These are phyloP conservation scores for Panicum virgatum DNA, from an alignment of 202 grass and related monocot genomes.

Conservation along the genomic window DNA sequence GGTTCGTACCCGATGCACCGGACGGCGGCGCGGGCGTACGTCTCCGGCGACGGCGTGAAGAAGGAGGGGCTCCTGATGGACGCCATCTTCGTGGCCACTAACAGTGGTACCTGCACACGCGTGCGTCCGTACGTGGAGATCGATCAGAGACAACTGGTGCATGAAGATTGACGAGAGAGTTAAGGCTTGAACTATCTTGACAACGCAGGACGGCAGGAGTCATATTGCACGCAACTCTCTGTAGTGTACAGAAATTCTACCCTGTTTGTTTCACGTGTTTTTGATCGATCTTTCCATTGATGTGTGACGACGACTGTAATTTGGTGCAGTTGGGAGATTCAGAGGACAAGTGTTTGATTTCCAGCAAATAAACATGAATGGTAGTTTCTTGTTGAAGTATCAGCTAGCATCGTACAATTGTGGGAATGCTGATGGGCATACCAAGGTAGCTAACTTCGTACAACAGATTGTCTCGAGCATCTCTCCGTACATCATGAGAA, in stretches of 20 bases:
- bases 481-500: neutral
- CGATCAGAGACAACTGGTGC: neutral
- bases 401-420: neutral
- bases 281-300: neutral
- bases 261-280: neutral
- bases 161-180: neutral
- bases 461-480: neutral
- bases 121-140: neutral
- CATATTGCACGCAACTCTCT: too few relatives aligned
- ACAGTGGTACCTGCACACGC: constrained; percentile 61
- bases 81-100: constrained; percentile 89
- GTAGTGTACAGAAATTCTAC: neutral
- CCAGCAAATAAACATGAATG: neutral
- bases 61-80: constrained; percentile 69
- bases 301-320: neutral
- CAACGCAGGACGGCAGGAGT: too few relatives aligned
- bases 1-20: constrained; percentile 76
- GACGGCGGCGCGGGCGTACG: constrained; percentile 60
- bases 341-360: neutral
- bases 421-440: neutral
- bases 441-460: neutral
- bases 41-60: constrained; percentile 72
- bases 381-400: neutral
- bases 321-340: neutral
- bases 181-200: neutral